Percentiles rank a stretch among this genome's conserved stretches.
Conservation (phyloP, 1,284 basidiomycete species). For the Phlebopus sp. region DNA sequence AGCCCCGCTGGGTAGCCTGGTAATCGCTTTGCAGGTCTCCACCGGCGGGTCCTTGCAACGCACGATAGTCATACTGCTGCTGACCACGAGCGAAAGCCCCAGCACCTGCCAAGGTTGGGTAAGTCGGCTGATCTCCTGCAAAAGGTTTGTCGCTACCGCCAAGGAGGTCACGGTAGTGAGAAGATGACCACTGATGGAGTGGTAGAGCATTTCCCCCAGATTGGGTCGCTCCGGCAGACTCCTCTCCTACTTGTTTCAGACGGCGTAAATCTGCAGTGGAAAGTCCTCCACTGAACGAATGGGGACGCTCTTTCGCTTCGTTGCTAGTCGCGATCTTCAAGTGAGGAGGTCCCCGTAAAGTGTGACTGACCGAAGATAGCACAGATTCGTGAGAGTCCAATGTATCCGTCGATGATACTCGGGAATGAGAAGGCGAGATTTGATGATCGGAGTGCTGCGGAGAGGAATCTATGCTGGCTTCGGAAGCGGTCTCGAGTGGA, state of each 20-base stretch:
- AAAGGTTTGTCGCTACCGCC: conserved; percentile 34
- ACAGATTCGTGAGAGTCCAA: conserved; percentile 58
- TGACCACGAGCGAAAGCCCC: conserved; percentile 38
- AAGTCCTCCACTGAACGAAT: conserved; percentile 74
- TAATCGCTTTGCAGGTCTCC: conserved; percentile 60
- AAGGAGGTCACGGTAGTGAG: conserved; percentile 45
- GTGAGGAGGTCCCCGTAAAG: conserved; percentile 49
- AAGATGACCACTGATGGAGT: conserved; percentile 44
- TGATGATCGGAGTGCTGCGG: conserved; percentile 64
- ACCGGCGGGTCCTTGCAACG: conserved; percentile 37
- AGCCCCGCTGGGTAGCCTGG: conserved; percentile 53
- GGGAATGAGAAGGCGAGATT: conserved; percentile 64
- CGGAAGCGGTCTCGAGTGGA: conserved; percentile 68
- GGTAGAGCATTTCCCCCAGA: conserved; percentile 35
- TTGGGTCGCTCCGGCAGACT: conserved; percentile 35
- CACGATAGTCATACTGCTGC: conserved; percentile 50
- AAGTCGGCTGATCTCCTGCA: conserved; percentile 57
- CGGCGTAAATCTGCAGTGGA: conserved; percentile 69
- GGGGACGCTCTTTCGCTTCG: conserved; percentile 70
- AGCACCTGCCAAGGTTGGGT: conserved; percentile 60
- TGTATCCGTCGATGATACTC: conserved; percentile 74
- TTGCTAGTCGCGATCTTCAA: conserved; percentile 48
- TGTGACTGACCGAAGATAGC: conserved; percentile 49
- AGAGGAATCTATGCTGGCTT: conserved; percentile 67
- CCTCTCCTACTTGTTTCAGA: conserved; percentile 63